Percentiles rank a stretch among this genome's conserved stretches.
Conservation (phyloP, 345 rosid species). For the Triadica sebifera region DNA sequence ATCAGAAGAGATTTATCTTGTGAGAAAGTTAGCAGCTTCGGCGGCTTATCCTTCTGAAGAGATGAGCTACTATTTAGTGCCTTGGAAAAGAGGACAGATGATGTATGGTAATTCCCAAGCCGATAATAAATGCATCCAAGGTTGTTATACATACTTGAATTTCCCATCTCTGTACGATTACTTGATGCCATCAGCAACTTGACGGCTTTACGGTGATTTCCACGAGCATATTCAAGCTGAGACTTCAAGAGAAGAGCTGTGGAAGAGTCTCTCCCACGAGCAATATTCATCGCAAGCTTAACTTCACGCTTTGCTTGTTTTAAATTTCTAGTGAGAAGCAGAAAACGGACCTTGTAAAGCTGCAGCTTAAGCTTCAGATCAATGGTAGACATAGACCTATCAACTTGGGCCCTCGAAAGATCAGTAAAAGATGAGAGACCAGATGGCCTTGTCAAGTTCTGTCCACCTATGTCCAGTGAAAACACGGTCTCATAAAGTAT, state of each 20-base stretch:
- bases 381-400: slow-evolving; percentile 52
- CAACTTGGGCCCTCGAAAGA: slow-evolving; percentile 52
- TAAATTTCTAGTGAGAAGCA: slow-evolving; percentile 83
- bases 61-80: slow-evolving; percentile 66
- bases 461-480: slow-evolving; percentile 64
- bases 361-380: slow-evolving; percentile 93
- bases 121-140: slow-evolving; percentile 90
- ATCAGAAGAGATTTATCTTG: slow-evolving; percentile 83
- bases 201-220: slow-evolving; percentile 90
- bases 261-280: slow-evolving; percentile 84
- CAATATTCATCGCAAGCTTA: slow-evolving; percentile 89
- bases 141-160: slow-evolving; percentile 79
- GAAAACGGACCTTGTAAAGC: slow-evolving; percentile 85
- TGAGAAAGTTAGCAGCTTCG: slow-evolving; percentile 60
- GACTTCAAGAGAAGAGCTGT: slow-evolving; percentile 88
- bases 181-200: slow-evolving; percentile 82
- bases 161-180: slow-evolving; percentile 60
- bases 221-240: slow-evolving; percentile 95
- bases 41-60: slow-evolving; percentile 70
- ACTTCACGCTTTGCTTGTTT: slow-evolving; percentile 97
- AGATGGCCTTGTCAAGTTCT: slow-evolving; percentile 50
- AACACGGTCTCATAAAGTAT: slow-evolving; percentile 65
- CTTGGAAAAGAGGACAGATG: slow-evolving; percentile 69
- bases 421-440: slow-evolving; percentile 56
- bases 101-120: slow-evolving; percentile 63